Conservation (phyloP, 352 stramenopile genomes). For the Globisporangium apiculatum region DNA sequence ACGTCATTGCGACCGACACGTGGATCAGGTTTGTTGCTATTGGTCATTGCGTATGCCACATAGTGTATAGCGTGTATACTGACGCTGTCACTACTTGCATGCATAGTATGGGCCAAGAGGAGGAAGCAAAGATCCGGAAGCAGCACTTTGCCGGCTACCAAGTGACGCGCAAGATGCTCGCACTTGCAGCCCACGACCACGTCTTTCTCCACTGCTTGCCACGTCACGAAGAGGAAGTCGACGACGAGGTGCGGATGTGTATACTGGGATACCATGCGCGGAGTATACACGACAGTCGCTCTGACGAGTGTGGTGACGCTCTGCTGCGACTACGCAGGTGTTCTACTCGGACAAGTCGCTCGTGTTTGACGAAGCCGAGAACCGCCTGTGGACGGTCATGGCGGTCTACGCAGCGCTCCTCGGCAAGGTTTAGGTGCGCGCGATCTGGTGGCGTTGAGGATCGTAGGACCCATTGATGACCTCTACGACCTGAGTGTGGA, state of each 20-base stretch:
- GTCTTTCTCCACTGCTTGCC: constrained; percentile 98
- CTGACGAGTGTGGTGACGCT: not conserved
- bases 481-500: too few relatives aligned
- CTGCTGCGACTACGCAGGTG: constrained; percentile 24
- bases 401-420: constrained; percentile 83
- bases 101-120: constrained; percentile 89
- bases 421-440: constrained; percentile 34
- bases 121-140: constrained; percentile 91
- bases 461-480: too few relatives aligned
- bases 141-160: constrained; percentile 95
- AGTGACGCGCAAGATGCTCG: constrained; percentile 90
- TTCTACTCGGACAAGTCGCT: constrained; percentile 95
- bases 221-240: constrained; percentile 95
- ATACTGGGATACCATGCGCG: too few relatives aligned
- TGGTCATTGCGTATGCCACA: not conserved
- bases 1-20: constrained; percentile 97
- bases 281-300: not conserved
- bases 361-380: constrained; percentile 97
- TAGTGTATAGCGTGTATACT: not conserved
- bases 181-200: constrained; percentile 84
- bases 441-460: too few relatives aligned
- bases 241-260: constrained; percentile 84
- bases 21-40: constrained; percentile 78
- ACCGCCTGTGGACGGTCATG: constrained; percentile 99
- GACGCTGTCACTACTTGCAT: too few relatives aligned